These are phyloP conservation scores for Boletus edulis DNA, from an alignment of 768 basidiomycete genomes.

Conservation along the genomic window DNA sequence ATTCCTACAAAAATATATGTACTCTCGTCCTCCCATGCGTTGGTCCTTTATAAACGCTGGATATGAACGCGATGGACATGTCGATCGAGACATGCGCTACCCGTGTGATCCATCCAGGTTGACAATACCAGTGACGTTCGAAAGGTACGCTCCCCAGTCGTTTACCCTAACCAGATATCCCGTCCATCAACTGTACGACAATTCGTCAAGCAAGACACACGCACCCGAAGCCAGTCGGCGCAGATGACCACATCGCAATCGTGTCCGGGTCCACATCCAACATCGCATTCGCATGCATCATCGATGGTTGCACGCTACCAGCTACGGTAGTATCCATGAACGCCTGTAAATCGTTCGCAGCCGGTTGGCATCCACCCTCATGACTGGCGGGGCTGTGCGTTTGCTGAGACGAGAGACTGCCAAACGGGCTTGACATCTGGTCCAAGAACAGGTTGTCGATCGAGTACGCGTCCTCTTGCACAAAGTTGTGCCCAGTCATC, in stretches of 20 bases:
- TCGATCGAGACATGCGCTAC: no score
- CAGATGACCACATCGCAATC: constrained; percentile 61
- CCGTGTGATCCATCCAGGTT: constrained; percentile 10
- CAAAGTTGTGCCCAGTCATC: background rate
- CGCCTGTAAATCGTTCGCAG: constrained; percentile 10
- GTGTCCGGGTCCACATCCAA: constrained; percentile 44
- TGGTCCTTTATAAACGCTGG: no score
- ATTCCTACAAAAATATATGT: no score
- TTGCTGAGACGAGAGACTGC: background rate
- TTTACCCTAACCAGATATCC: constrained; percentile 28
- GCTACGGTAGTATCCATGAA: constrained; percentile 9
- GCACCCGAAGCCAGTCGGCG: constrained; percentile 60
- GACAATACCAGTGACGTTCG: constrained; percentile 28
- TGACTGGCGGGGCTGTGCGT: background rate
- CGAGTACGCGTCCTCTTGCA: constrained; percentile 8
- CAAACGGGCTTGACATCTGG: constrained; percentile 13
- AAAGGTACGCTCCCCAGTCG: constrained; percentile 41
- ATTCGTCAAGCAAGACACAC: constrained; percentile 19
- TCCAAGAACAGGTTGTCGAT: constrained; percentile 25
- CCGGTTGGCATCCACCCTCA: background rate
- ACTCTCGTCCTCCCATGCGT: no score
- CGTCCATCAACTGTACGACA: background rate
- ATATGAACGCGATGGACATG: no score
- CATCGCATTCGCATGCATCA: constrained; percentile 4
- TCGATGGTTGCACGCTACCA: background rate